Base-by-base conservation (phyloP, 78 protist species). In the Tieghemostelium lacteum region DNA sequence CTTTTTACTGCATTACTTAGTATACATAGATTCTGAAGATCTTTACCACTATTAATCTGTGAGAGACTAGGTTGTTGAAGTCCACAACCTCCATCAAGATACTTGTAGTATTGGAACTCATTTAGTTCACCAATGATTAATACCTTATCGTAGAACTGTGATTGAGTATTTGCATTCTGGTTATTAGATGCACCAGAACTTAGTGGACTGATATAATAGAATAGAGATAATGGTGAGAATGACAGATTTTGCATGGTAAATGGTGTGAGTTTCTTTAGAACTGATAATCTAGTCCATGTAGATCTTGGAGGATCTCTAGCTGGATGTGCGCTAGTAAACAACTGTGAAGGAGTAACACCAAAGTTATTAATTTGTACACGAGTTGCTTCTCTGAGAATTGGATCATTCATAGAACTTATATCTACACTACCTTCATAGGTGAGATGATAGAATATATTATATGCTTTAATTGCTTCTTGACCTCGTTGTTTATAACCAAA, bases 331-430 rank as follows among this genome's bases (percentile, higher is more conserved):
- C 10, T 37, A 29, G 8, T 28, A 92, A 97, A 97, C 24, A 99
- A 86, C 55, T 98, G 99, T 0, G 52, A 12, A 8, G 99, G 99
- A 14, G 98, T 96, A 69, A 98, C 99, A 37, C 99, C 99, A 31
- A 98, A 99, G 26, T 73, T 83, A 42, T 88, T 85, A 37, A 93
- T 91, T 62, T 87, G 86, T 2, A 75, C 75, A 8, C 95, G 60
- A 3, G 77, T 75, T 3, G 88, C 95, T 16, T 92, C 92, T 36
- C 34, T 14, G 83, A 75, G 57, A 3, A 63, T 67, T 1, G 76
- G 66, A 50, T 85, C 95, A 26, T 88, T 65, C 77, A 98, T 93
- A 1, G 88, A 36, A 50, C 77, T 96, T 58, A 96, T 64, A 75
- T 98, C 98, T n/a, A 93, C 97, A 20, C 75, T 66, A 24, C 97